Conservation (phyloP, 129 eudicot genomes). For the Scalesia atractyloides region DNA sequence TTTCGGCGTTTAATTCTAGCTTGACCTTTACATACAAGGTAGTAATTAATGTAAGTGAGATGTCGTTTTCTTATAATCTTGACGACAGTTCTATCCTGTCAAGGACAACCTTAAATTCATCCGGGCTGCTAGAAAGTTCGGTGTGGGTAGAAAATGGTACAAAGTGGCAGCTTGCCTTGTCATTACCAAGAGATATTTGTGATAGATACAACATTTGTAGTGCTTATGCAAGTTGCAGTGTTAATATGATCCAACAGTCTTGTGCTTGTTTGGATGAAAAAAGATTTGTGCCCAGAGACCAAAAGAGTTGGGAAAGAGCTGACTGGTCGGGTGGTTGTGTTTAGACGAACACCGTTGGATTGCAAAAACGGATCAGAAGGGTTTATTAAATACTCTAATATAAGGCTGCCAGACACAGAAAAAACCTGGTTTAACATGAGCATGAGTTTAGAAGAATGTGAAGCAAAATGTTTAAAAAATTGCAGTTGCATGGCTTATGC, state of each 20-base stretch:
- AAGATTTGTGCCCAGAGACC: slow-evolving; percentile 48
- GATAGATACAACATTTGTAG: slow-evolving; percentile 52
- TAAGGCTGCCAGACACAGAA: slow-evolving; percentile 50
- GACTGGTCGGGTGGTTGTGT: slow-evolving; percentile 74
- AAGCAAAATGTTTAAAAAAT: slow-evolving; percentile 35
- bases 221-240: slow-evolving; percentile 49
- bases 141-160: slow-evolving; percentile 34
- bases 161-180: slow-evolving; percentile 36
- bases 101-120: slow-evolving; percentile 17
- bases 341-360: slow-evolving; percentile 42
- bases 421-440: slow-evolving; percentile 31
- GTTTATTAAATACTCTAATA: slow-evolving; percentile 25
- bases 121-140: slow-evolving; percentile 26
- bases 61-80: slow-evolving; percentile 25
- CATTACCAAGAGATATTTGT: slow-evolving; percentile 43
- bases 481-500: slow-evolving; percentile 54
- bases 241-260: slow-evolving; percentile 13
- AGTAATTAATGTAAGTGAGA: slow-evolving; percentile 23
- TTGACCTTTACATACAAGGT: neutral
- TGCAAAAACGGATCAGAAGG: slow-evolving; percentile 45
- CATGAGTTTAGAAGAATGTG: slow-evolving; percentile 41
- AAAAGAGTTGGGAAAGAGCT: slow-evolving; percentile 41
- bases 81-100: slow-evolving; percentile 21
- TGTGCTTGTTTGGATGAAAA: slow-evolving; percentile 50
- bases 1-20: slow-evolving; percentile 11